Evolutionary conservation across 768 basidiomycete genomes (phyloP).

Genomic region (Hortiboletus campestris): DNA sequence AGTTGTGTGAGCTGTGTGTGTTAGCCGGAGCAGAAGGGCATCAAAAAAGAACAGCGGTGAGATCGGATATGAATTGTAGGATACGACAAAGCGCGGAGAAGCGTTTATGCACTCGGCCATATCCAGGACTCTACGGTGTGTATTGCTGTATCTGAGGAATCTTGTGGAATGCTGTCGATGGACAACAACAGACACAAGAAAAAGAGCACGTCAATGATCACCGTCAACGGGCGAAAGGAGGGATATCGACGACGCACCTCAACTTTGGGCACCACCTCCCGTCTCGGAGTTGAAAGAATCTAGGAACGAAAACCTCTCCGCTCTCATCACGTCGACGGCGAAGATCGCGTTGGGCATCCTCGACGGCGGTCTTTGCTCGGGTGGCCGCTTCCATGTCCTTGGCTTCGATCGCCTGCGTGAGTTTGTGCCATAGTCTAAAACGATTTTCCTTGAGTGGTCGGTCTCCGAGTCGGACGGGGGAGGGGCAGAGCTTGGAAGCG

Average conservation of each 20-base stretch:
- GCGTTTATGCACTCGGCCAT: conserved; percentile 41
- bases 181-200: no score
- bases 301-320: conserved; percentile 64
- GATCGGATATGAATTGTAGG: conserved; percentile 21
- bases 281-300: conserved; percentile 76
- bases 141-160: conserved; percentile 64
- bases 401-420: conserved; percentile 80
- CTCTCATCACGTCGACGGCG: conserved; percentile 72
- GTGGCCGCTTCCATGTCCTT: conserved; percentile 97
- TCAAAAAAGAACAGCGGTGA: conserved; percentile 1
- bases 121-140: conserved; percentile 77
- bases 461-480: background rate
- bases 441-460: background rate
- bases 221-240: background rate
- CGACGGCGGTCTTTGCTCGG: conserved; percentile 82
- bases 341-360: conserved; percentile 86
- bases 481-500: background rate
- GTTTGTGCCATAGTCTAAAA: conserved; percentile 62
- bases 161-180: conserved; percentile 55
- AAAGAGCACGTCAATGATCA: background rate
- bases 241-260: conserved; percentile 43
- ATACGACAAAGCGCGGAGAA: background rate
- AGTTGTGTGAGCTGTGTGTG: conserved; percentile 28
- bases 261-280: conserved; percentile 85
- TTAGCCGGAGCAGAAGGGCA: conserved; percentile 8